These are phyloP conservation scores for Cicer chorassanicum DNA, from an alignment of 306 rosid species.

Conservation along the genomic window DNA sequence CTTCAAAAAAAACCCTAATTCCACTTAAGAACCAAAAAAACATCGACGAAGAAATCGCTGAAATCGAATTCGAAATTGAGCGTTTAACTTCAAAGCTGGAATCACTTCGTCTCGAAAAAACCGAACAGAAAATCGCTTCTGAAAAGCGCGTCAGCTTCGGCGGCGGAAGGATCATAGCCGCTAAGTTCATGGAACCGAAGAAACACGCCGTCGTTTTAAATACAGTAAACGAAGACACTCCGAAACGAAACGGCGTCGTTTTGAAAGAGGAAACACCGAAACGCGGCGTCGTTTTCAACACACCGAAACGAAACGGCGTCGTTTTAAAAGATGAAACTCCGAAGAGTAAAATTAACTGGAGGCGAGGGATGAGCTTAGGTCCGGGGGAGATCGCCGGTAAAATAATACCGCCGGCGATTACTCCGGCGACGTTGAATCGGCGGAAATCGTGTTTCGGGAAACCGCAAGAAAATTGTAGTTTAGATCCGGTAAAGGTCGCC, in stretches of 20 bases:
- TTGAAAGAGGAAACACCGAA: slow-evolving; percentile 1
- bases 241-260: slow-evolving; percentile 30
- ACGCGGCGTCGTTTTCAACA: slow-evolving; percentile 24
- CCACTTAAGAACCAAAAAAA: slow-evolving; percentile 3
- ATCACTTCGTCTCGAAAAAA: slow-evolving; percentile 42
- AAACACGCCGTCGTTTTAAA: slow-evolving; percentile 37
- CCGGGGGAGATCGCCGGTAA: slow-evolving; percentile 63
- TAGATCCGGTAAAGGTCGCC: slow-evolving; percentile 15
- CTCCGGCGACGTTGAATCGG: slow-evolving; percentile 65
- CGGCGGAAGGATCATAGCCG: slow-evolving; percentile 7
- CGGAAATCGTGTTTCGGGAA: slow-evolving; percentile 85
- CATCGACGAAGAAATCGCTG: slow-evolving; percentile 40
- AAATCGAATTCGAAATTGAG: slow-evolving; percentile 40
- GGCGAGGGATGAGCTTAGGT: slow-evolving; percentile 75
- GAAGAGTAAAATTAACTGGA: slow-evolving; percentile 39
- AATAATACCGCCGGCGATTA: neutral
- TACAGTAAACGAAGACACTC: neutral
- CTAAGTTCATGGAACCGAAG: slow-evolving; percentile 56
- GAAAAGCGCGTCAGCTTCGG: slow-evolving; percentile 25
- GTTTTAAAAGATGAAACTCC: slow-evolving; percentile 44
- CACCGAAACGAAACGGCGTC: slow-evolving; percentile 38
- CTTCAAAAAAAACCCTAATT: neutral
- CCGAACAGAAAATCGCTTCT: slow-evolving; percentile 8
- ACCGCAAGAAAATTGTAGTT: slow-evolving; percentile 53
- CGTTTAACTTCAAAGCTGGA: slow-evolving; percentile 31